These are phyloP conservation scores for Taxillus chinensis DNA, from an alignment of 164 flowering plant species.

Conservation along the genomic window DNA sequence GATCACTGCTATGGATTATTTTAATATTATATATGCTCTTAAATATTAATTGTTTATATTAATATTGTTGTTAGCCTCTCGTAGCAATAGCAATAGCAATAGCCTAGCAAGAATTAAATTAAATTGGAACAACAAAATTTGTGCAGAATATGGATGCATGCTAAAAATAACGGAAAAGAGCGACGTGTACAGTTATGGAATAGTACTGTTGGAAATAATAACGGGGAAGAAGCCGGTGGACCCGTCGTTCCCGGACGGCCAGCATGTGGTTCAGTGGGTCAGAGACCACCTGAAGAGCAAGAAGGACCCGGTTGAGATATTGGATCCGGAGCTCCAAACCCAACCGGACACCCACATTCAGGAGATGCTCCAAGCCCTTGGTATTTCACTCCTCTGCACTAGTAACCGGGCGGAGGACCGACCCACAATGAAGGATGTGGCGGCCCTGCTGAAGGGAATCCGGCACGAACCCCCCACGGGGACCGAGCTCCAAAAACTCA, in stretches of 20 bases:
- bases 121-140: no score
- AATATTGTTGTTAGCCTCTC: no score
- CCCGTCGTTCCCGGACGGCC: slow-evolving; percentile 55
- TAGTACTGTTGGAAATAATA: slow-evolving; percentile 59
- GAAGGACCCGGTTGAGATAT: slow-evolving; percentile 48
- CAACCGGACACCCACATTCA: slow-evolving; percentile 57
- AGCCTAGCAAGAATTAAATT: no score
- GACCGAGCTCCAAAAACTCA: slow-evolving; percentile 31
- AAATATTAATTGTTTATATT: no score
- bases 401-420: slow-evolving; percentile 65
- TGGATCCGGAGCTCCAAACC: slow-evolving; percentile 58
- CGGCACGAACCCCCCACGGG: slow-evolving; percentile 37
- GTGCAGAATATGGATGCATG: slow-evolving; percentile 56
- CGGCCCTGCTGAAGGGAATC: slow-evolving; percentile 56
- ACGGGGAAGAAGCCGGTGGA: slow-evolving; percentile 74
- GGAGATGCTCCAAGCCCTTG: slow-evolving; percentile 76
- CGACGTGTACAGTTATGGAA: slow-evolving; percentile 77
- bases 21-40: no score
- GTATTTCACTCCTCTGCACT: slow-evolving; percentile 64
- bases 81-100: no score
- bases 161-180: slow-evolving; percentile 66
- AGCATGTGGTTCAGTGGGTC: slow-evolving; percentile 69
- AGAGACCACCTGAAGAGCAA: slow-evolving; percentile 54
- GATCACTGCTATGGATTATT: no score
- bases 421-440: slow-evolving; percentile 81